Conservation (phyloP, 805 yeast species). For the Alloascoidea hylecoeti region DNA sequence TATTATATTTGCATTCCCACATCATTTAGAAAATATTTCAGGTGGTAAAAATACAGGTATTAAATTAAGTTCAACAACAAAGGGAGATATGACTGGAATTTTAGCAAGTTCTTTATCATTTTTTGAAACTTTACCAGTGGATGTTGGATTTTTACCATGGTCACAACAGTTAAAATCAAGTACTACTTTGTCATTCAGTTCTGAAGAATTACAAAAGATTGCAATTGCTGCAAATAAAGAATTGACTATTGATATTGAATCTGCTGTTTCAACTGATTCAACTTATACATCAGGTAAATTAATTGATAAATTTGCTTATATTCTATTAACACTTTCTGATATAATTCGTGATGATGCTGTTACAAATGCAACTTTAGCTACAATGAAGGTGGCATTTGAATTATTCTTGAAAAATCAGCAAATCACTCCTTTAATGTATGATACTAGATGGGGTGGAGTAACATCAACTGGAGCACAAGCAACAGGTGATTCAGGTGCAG, state of each 20-base stretch:
- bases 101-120: constrained; percentile 24
- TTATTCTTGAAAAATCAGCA: constrained; percentile 26
- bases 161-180: constrained; percentile 12
- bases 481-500: constrained; percentile 28
- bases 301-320: constrained; percentile 41
- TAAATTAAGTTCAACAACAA: constrained; percentile 28
- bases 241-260: constrained; percentile 28
- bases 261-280: constrained; percentile 24
- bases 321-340: constrained; percentile 34
- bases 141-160: constrained; percentile 33
- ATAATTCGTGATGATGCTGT: constrained; percentile 28
- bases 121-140: constrained; percentile 23
- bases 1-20: constrained; percentile 38
- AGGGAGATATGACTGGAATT: constrained; percentile 34
- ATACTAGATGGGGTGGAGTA: constrained; percentile 39
- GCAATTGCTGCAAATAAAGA: constrained; percentile 33
- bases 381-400: constrained; percentile 29
- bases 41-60: constrained; percentile 24
- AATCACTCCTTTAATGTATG: constrained; percentile 36
- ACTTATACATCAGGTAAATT: constrained; percentile 40
- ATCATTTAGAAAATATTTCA: constrained; percentile 27
- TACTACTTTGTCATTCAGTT: constrained; percentile 21
- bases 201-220: constrained; percentile 26
- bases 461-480: constrained; percentile 33
- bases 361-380: constrained; percentile 20